Base-by-base conservation (phyloP, 2,329 filamentous ascomycete species). In the Hortaea werneckii region DNA sequence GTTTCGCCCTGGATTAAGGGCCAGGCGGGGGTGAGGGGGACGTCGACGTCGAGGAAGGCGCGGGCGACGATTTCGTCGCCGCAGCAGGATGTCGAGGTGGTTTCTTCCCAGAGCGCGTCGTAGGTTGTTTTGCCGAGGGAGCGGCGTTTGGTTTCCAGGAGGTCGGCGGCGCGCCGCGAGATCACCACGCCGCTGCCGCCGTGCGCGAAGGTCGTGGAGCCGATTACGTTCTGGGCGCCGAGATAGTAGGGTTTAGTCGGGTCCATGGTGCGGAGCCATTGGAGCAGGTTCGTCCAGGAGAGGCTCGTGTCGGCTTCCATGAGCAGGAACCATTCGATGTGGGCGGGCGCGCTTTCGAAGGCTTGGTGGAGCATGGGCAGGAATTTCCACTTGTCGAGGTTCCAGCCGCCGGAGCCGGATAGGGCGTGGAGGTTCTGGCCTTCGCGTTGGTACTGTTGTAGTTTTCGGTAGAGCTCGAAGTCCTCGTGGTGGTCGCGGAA, bases 311-410 rank as follows among this genome's bases (percentile, higher is more conserved):
- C 75, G 2, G 74, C 73, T 52, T 78, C 75, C 40, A 75, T 70
- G 56, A 77, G 76, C 44, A 78, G 68, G 52, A 75, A 78, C 69
- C 76, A 78, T 32, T 73, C 65, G 40, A 70, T 69, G n/a, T 67
- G 60, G 11, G 57, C 49, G 2, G 69, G 69, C 29, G 70, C 72
- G 44, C 63, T 58, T 28, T 65, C 60, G 61, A 73, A 75, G 1
- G 74, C 70, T 28, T 69, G 61, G 47, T 76, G 71, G 4, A 78
- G 63, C 68, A 76, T 75, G 37, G 75, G 73, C 29, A 78, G 56
- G 50, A 78, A 78, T 57, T 78, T 78, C 67, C 71, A 78, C 55
- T 74, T 75, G 59, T 78, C 75, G 40, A 78, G 65, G 27, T 61
- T 67, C 75, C 75, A 77, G 2, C 74, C 74, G 59, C 64, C 50